Percentiles rank a stretch among this genome's conserved stretches.
phyloP scores from a whole-genome alignment of 495 filamentous ascomycete species.

The Massariosphaeria phaeospora region DNA sequence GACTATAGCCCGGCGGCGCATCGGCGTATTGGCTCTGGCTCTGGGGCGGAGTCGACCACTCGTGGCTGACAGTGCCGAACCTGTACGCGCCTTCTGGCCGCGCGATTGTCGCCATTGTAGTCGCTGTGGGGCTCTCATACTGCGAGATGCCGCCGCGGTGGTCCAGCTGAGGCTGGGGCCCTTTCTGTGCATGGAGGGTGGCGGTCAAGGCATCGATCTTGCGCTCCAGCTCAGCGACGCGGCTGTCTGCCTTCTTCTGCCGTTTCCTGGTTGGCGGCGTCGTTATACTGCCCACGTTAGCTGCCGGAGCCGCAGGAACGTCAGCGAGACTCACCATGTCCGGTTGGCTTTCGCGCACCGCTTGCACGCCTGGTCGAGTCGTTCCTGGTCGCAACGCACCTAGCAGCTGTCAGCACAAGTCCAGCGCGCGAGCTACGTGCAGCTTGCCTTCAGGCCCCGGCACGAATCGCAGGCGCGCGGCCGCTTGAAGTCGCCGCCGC shows the following conservation, averaged over 20 bases:
- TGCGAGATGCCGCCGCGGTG: constrained; percentile 2
- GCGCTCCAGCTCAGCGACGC: constrained; percentile 88
- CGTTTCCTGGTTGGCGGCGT: constrained; percentile 79
- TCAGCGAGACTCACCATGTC: constrained; percentile 46
- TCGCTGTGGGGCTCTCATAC: background rate
- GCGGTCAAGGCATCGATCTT: constrained; percentile 89
- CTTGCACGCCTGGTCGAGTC: constrained; percentile 65
- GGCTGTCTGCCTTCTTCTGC: constrained; percentile 88
- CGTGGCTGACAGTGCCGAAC: constrained; percentile 14
- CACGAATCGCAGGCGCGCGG: constrained; percentile 91
- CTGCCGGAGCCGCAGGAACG: background rate
- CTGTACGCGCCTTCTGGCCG: constrained; percentile 12
- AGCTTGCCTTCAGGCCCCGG: constrained; percentile 81
- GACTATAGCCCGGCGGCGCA: constrained; percentile 15
- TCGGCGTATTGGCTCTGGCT: constrained; percentile 1
- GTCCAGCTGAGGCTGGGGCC: constrained; percentile 9
- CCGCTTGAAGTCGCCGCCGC: constrained; percentile 63
- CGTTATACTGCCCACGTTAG: constrained; percentile 47
- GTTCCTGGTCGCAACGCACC: constrained; percentile 80
- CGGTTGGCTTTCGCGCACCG: constrained; percentile 81
- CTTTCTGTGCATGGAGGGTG: constrained; percentile 55
- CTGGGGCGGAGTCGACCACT: constrained; percentile 8
- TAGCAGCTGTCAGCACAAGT: constrained; percentile 8
- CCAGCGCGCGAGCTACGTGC: constrained; percentile 32
- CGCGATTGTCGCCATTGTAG: background rate